These are phyloP conservation scores for Lachnellula willkommii DNA, from an alignment of 2,329 filamentous ascomycete species.

Conservation along the genomic window DNA sequence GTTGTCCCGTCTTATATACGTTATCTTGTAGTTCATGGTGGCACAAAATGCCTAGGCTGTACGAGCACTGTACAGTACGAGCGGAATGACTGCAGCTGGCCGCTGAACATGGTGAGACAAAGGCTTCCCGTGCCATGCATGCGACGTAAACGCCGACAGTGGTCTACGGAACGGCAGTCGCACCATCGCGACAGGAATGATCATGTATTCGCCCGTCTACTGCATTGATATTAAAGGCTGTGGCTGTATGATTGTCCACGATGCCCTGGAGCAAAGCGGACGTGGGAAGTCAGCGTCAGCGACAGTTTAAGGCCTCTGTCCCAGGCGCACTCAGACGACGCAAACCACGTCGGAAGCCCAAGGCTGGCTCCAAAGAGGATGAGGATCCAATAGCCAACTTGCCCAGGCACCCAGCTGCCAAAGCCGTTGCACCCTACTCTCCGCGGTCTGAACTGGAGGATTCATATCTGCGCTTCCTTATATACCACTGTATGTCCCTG, in stretches of 20 bases:
- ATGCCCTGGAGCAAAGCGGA: neutral
- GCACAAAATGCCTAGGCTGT: no score
- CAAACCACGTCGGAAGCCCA: neutral
- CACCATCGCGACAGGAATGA: neutral
- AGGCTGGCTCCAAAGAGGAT: neutral
- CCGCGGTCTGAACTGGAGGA: constrained; percentile 13
- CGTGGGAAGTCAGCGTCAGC: neutral
- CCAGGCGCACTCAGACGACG: neutral
- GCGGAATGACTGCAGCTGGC: no score
- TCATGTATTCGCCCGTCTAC: no score
- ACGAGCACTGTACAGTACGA: no score
- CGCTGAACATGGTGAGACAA: no score
- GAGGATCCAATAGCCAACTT: neutral
- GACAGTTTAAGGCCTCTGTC: neutral
- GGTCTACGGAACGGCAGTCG: neutral
- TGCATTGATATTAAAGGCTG: no score
- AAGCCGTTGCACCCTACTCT: constrained; percentile 14
- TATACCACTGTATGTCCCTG: constrained; percentile 17
- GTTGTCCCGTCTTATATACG: no score
- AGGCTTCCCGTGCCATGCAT: neutral
- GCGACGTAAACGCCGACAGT: neutral
- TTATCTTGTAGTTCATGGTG: neutral
- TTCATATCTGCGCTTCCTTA: constrained; percentile 16
- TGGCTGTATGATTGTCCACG: neutral
- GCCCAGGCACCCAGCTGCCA: constrained; percentile 9